Percentiles rank a stretch among this genome's conserved stretches.
phyloP scores from a whole-genome alignment of 2,329 filamentous ascomycete genomes.

The Cylindrodendrum hubeiense region DNA sequence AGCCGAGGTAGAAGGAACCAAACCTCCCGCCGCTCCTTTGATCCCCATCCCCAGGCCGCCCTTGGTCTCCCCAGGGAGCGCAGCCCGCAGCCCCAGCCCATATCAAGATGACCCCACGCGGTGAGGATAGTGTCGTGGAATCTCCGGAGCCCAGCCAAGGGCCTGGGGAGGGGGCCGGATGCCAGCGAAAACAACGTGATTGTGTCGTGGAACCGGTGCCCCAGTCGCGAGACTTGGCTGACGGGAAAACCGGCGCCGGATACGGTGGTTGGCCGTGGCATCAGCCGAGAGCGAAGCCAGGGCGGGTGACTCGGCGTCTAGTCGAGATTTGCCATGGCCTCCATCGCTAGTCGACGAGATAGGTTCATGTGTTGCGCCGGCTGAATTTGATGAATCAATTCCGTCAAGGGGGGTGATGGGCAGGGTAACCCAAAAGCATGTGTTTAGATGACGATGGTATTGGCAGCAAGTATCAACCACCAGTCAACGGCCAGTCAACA shows the following conservation, averaged over 20 bases:
- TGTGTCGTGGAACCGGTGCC: constrained; percentile 17
- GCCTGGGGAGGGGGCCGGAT: constrained; percentile 11
- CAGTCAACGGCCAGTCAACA: background rate
- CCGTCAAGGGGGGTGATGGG: background rate
- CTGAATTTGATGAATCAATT: background rate
- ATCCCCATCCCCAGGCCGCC: no score
- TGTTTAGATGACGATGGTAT: background rate
- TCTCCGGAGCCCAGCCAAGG: constrained; percentile 11
- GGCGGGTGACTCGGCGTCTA: constrained; percentile 4
- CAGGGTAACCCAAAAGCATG: constrained; percentile 9
- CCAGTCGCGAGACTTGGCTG: constrained; percentile 20
- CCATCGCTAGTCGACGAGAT: background rate
- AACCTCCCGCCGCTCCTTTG: background rate
- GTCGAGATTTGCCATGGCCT: constrained; percentile 14
- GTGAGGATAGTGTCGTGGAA: constrained; percentile 10
- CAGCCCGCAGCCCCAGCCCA: background rate
- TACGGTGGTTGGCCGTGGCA: constrained; percentile 7
- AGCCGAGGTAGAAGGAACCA: constrained; percentile 10
- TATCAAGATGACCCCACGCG: constrained; percentile 18
- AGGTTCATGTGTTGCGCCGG: background rate
- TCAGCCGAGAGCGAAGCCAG: background rate
- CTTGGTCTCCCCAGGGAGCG: background rate
- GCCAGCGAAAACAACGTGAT: constrained; percentile 24
- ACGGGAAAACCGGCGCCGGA: constrained; percentile 1
- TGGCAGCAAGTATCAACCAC: background rate